These are phyloP conservation scores for Coemansia sp. DNA, from an alignment of 192 early-diverging fungal species.

Conservation along the genomic window DNA sequence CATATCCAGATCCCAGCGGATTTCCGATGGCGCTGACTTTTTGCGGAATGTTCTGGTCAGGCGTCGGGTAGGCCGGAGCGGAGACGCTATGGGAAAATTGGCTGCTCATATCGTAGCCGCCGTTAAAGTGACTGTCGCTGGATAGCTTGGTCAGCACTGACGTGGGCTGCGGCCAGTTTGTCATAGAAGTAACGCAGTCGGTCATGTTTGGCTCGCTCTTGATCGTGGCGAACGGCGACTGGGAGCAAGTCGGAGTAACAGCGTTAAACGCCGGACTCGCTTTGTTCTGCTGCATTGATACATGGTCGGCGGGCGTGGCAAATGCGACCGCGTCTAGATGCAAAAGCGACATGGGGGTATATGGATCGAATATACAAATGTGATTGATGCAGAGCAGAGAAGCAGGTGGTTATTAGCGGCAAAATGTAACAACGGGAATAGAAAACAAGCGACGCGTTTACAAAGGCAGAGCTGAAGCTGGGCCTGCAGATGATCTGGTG, in stretches of 20 bases:
- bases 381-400: neutral
- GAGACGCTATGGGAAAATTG: slow-evolving; percentile 8
- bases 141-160: slow-evolving; percentile 3
- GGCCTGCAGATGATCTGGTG: slow-evolving; percentile 8
- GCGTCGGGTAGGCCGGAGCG: slow-evolving; percentile 16
- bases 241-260: slow-evolving; percentile 5
- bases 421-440: slow-evolving; percentile 7
- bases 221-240: slow-evolving; percentile 10
- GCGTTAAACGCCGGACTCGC: slow-evolving; percentile 1
- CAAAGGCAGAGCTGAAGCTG: neutral
- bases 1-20: slow-evolving; percentile 17
- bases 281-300: neutral
- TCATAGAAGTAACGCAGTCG: neutral
- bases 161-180: neutral
- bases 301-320: neutral
- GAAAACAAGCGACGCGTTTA: slow-evolving; percentile 5
- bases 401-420: neutral
- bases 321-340: slow-evolving; percentile 12
- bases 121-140: neutral
- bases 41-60: slow-evolving; percentile 21
- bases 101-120: neutral
- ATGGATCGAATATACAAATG: neutral
- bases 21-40: slow-evolving; percentile 18
- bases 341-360: slow-evolving; percentile 4
- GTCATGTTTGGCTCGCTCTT: neutral